Conservation (phyloP, 140 eudicot species). For the Stevia rebaudiana region DNA sequence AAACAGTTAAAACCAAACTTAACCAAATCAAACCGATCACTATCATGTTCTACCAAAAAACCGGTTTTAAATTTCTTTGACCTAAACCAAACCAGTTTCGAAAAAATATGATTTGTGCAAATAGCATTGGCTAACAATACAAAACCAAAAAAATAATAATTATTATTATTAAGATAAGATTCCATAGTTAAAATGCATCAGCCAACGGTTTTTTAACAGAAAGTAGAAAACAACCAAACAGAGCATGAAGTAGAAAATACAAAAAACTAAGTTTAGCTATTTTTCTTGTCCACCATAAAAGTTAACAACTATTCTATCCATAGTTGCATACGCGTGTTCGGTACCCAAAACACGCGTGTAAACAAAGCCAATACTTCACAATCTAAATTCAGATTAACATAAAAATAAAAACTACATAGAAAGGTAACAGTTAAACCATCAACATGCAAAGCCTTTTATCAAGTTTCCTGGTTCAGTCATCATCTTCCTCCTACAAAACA, state of each 20-base stretch:
- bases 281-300: constrained; percentile 7
- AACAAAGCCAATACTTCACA: constrained; percentile 7
- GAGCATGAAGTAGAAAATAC: constrained; percentile 16
- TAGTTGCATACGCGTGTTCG: not conserved
- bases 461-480: constrained; percentile 24
- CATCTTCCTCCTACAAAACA: constrained; percentile 44
- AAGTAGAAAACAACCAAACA: constrained; percentile 10
- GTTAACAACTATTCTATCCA: not conserved
- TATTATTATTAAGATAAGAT: no score
- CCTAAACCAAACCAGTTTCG: no score
- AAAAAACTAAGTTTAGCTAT: constrained; percentile 15
- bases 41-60: no score
- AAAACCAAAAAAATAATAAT: not conserved
- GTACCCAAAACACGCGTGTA: constrained; percentile 8
- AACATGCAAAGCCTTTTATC: not conserved
- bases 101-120: no score
- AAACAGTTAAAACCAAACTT: no score
- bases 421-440: constrained; percentile 20
- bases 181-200: not conserved
- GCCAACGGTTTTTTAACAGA: not conserved
- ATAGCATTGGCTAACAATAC: no score
- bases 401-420: constrained; percentile 22
- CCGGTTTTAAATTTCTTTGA: no score
- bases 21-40: no score
- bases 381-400: constrained; percentile 7